phyloP scores from a whole-genome alignment of 805 yeast species.

The Teunomyces cretensis region DNA sequence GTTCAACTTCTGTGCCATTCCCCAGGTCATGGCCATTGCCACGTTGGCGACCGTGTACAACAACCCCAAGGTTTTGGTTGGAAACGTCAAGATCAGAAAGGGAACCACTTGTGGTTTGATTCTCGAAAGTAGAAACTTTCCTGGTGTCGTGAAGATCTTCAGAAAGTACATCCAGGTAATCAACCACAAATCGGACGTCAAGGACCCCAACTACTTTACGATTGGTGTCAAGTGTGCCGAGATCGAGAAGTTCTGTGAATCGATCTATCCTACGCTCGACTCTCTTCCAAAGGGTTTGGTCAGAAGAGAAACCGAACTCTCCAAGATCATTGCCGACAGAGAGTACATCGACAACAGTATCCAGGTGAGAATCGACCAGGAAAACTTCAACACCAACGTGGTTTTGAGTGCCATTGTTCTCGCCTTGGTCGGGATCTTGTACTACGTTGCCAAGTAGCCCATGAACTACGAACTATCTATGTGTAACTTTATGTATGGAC shows the following conservation, averaged over 20 bases:
- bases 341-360: slow-evolving; percentile 9
- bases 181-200: slow-evolving; percentile 74
- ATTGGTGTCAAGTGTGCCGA: slow-evolving; percentile 85
- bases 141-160: slow-evolving; percentile 76
- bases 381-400: slow-evolving; percentile 5
- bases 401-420: slow-evolving; percentile 1
- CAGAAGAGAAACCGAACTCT: slow-evolving; percentile 11
- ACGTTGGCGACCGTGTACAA: slow-evolving; percentile 83
- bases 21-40: slow-evolving; percentile 99
- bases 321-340: slow-evolving; percentile 9
- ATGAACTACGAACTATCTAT: neutral
- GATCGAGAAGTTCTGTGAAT: slow-evolving; percentile 84
- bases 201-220: slow-evolving; percentile 82
- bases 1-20: slow-evolving; percentile 93
- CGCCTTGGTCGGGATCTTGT: neutral
- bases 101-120: slow-evolving; percentile 82
- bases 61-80: slow-evolving; percentile 69
- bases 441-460: neutral
- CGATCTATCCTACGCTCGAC: slow-evolving; percentile 56
- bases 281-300: slow-evolving; percentile 52
- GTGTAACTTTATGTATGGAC: neutral
- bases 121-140: slow-evolving; percentile 67
- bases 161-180: slow-evolving; percentile 69
- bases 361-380: slow-evolving; percentile 9
- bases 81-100: slow-evolving; percentile 83